Evolutionary conservation across 23 red algal genomes (phyloP).

Genomic region (Gracilaria caudata): DNA sequence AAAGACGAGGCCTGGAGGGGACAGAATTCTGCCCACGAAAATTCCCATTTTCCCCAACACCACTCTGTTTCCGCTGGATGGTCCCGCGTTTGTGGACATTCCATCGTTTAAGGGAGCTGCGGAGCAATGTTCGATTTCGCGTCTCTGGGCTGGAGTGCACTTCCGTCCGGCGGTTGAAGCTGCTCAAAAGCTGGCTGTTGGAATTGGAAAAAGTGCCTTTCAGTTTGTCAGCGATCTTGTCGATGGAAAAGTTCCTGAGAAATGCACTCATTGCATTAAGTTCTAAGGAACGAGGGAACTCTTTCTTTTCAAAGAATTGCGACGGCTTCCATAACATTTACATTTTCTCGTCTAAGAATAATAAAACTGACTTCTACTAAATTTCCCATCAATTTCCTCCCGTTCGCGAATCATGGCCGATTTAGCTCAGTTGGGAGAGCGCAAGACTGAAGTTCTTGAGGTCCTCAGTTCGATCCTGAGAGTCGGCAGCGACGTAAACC

Average conservation of each 20-base stretch:
- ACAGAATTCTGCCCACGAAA: constrained; percentile 1
- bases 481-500: too few species aligned
- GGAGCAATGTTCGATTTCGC: constrained; percentile 27
- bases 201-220: constrained; percentile 10
- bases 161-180: constrained; percentile 42
- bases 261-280: constrained; percentile 5
- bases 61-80: background rate
- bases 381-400: too few species aligned
- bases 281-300: too few species aligned
- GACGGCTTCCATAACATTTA: too few species aligned
- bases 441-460: constrained; percentile 84
- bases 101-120: constrained; percentile 13
- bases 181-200: constrained; percentile 12
- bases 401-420: too few species aligned
- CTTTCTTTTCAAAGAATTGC: too few species aligned
- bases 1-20: constrained; percentile 21
- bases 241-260: constrained; percentile 10
- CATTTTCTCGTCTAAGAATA: too few species aligned
- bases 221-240: constrained; percentile 8
- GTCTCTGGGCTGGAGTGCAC: constrained; percentile 46
- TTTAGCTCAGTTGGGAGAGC: constrained; percentile 80
- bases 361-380: too few species aligned
- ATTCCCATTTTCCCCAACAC: constrained; percentile 5
- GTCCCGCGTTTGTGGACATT: constrained; percentile 1
- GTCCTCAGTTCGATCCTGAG: constrained; percentile 76